Conservation (phyloP, 2,329 filamentous ascomycete species). For the Beauveria sp. region DNA sequence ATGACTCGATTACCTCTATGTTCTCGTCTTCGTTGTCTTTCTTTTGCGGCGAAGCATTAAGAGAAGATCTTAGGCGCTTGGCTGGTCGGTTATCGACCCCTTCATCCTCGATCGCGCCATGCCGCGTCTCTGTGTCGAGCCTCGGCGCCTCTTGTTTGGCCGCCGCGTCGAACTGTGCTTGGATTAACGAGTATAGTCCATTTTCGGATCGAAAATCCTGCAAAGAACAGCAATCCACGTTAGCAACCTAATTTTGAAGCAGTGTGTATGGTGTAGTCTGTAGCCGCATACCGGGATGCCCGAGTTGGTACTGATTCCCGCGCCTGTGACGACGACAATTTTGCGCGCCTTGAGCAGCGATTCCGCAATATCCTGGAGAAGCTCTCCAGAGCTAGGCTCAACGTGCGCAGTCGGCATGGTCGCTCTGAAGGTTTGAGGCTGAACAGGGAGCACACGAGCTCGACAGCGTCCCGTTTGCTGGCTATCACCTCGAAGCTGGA, state of each 20-base stretch:
- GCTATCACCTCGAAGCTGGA: not conserved
- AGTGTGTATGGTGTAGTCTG: not conserved
- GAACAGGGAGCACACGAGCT: not conserved
- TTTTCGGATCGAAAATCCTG: conserved; percentile 68
- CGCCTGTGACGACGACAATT: conserved; percentile 64
- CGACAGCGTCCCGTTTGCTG: not conserved
- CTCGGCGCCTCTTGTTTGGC: conserved; percentile 29
- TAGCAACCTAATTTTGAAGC: not conserved
- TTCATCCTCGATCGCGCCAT: conserved; percentile 18
- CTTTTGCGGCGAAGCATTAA: not conserved
- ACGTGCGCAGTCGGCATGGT: conserved; percentile 55
- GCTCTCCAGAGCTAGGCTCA: conserved; percentile 39
- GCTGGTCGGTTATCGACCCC: not conserved
- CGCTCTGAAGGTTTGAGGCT: not conserved
- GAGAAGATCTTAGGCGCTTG: conserved; percentile 12
- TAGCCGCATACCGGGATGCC: conserved; percentile 55
- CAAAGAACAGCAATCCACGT: conserved; percentile 12
- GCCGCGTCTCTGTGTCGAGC: conserved; percentile 13
- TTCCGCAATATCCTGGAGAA: conserved; percentile 59
- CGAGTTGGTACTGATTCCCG: conserved; percentile 68
- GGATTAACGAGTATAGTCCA: conserved; percentile 64
- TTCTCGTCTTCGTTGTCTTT: not conserved
- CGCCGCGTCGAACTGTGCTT: conserved; percentile 55
- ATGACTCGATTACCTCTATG: not conserved
- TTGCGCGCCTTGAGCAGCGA: conserved; percentile 57